These are phyloP conservation scores for Lycium ferocissimum DNA, from an alignment of 257 asterid genomes.

Conservation along the genomic window DNA sequence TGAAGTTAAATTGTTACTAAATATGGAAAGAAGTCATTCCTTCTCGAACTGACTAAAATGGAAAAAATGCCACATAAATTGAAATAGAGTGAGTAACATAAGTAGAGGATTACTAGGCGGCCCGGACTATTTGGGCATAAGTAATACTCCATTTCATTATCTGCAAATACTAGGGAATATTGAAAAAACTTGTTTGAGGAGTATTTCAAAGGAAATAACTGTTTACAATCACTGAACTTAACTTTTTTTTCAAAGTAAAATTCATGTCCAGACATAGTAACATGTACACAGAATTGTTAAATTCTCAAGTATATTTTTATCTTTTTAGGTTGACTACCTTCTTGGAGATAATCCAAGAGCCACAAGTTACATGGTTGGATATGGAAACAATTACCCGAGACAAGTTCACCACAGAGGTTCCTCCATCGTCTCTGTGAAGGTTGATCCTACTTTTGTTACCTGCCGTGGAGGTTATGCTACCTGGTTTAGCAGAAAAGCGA, in stretches of 20 bases:
- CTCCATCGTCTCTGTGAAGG: slow-evolving; percentile 86
- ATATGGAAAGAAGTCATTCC: not conserved
- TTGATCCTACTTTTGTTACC: slow-evolving; percentile 69
- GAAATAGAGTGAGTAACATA: not conserved
- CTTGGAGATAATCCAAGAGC: slow-evolving; percentile 99
- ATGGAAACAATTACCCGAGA: slow-evolving; percentile 81
- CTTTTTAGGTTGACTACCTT: slow-evolving; percentile 83
- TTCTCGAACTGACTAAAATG: not conserved
- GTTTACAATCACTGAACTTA: not conserved
- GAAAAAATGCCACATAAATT: too few species aligned
- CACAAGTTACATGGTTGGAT: slow-evolving; percentile 98
- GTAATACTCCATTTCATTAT: not conserved
- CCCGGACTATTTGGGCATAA: not conserved
- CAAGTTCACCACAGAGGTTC: slow-evolving; percentile 98
- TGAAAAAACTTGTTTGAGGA: not conserved
- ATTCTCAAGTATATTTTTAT: not conserved
- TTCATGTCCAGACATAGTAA: not conserved
- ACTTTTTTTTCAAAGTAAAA: not conserved
- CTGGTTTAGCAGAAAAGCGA: slow-evolving; percentile 81
- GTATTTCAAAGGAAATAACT: not conserved
- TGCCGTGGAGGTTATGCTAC: slow-evolving; percentile 98
- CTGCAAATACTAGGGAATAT: not conserved
- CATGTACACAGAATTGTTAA: not conserved
- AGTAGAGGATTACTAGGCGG: not conserved
- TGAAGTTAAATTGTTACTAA: too few species aligned